Evolutionary conservation across 345 rosid genomes (phyloP).

Genomic region (Arabidopsis suecica): DNA sequence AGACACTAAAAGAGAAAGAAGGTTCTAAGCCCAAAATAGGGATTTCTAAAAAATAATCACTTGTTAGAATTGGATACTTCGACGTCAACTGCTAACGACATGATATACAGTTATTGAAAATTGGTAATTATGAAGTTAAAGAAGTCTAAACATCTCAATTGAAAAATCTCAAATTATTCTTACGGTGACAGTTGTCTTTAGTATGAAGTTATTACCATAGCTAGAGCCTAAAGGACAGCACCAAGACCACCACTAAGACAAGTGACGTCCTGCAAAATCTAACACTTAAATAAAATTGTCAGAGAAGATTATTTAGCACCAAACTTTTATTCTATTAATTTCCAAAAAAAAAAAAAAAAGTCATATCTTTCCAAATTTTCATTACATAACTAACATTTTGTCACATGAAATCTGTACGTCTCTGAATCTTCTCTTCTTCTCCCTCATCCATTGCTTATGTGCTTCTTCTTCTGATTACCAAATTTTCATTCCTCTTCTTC

Average conservation of each 20-base stretch:
- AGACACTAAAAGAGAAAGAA: too few relatives aligned
- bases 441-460: conserved; percentile 36
- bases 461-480: conserved; percentile 12
- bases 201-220: background rate
- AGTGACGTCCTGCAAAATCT: conserved; percentile 28
- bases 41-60: too few relatives aligned
- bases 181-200: background rate
- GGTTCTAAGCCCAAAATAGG: too few relatives aligned
- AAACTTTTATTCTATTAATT: conserved; percentile 6
- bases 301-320: background rate
- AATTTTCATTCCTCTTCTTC: background rate
- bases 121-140: too few relatives aligned
- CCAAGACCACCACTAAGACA: conserved; percentile 30
- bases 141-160: too few relatives aligned
- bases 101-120: too few relatives aligned
- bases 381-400: conserved; percentile 17
- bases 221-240: conserved; percentile 10
- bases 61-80: too few relatives aligned
- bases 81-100: too few relatives aligned
- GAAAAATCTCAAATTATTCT: background rate
- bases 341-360: background rate
- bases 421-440: conserved; percentile 34
- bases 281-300: conserved; percentile 5
- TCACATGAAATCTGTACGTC: conserved; percentile 44
- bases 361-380: conserved; percentile 4